Base-by-base conservation (phyloP, 2,329 filamentous ascomycete species). In the Penicillium freii region DNA sequence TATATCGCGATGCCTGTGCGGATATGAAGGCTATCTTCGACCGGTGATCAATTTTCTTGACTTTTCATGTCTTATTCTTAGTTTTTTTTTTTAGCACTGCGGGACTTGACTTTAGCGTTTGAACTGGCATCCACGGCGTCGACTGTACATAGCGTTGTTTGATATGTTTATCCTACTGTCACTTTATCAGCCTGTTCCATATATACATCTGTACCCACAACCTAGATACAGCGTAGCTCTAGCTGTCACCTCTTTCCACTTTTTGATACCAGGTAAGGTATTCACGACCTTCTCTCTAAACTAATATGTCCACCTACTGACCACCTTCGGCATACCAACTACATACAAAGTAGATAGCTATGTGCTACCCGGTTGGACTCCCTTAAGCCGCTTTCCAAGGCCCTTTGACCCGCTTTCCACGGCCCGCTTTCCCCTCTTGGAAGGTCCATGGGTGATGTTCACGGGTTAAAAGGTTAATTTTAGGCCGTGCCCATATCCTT, bases 1-100 rank as follows among this genome's bases (percentile, higher is more conserved):
- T 78, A 9, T 80, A 80, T 58, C 66, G 66, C 33, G 71, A 77
- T 51, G 76, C 78, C 3, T 79, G 77, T 55, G 71, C 71, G 7
- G 75, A 77, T 51, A 73, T 80, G 69, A 74, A 74, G 57, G 65
- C 66, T 15, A 73, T 79, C 34, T 79, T 78, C 55, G 64, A 66
- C n/a, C 63, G 64, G 59, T 66, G 58, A 64, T 52, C 25, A 27
- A n/a, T 19, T 23, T 21, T 5, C 51, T 19, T 31, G 25, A 21
- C 23, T 38, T 48, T 42, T 15, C 59, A 39, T 42, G 53, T 38
- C 53, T 44, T 56, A 43, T 53, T 55, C 25, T 40, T 45, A 21
- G n/a, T 10, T 38, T 31, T 15, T 38, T 31, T 15, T 17, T 11
- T 48, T 45, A 60, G 54, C 60, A 50, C 44, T 54, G 31, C 25